Base-by-base conservation (phyloP, 129 eudicot genomes). In the Dittrichia graveolens region DNA sequence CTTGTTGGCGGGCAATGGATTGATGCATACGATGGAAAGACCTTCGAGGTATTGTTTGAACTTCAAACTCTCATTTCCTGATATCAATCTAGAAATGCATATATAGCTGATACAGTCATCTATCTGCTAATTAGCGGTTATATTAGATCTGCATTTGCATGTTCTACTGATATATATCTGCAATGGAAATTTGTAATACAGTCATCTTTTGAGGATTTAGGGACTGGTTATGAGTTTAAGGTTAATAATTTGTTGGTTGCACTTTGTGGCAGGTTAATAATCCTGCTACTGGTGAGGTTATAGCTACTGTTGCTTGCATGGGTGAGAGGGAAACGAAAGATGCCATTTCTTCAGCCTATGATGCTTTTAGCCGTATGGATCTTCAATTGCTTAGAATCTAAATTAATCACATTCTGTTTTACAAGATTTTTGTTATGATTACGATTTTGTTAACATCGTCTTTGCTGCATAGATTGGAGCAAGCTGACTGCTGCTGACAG, bases 1-100 rank as follows among this genome's bases (percentile, higher is more conserved):
- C 83, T 88, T 47, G 86, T 94, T 68, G 99, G 91, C 52, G 99
- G 99, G 52, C 90, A 88, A 67, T 94, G 97, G 97, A 76, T 45
- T 15, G 96, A 94, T 71, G 90, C 99, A 7, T 86, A 90, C 78
- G 96, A 84, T 82, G 96, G 91, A 49, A 94, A 66, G 59, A 91
- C 92, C 65, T 49, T 61, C 11, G 3, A 61, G 67, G 67, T 61
- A 35, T 34, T 0, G 3, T 46, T 46, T 46, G 12, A 7, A 3
- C 11, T 46, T 5, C n/a, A 24, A 44, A 3, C 10, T 44, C 7
- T 44, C 48, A 7, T 44, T 0, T 44, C 48, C 48, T 6, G 0
- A 3, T 5, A 44, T 44, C 10, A 44, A 7, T 6, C 9, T 44
- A 44, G 48, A 24, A 24, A 24, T 24, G 0, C 31, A 24, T 24